A percentile compares a stretch with the other conserved stretches of the same genome.
These are phyloP conservation scores for sunflower (Helianthus annuus) DNA, from an alignment of 129 eudicot species.

Conservation along the genomic window DNA sequence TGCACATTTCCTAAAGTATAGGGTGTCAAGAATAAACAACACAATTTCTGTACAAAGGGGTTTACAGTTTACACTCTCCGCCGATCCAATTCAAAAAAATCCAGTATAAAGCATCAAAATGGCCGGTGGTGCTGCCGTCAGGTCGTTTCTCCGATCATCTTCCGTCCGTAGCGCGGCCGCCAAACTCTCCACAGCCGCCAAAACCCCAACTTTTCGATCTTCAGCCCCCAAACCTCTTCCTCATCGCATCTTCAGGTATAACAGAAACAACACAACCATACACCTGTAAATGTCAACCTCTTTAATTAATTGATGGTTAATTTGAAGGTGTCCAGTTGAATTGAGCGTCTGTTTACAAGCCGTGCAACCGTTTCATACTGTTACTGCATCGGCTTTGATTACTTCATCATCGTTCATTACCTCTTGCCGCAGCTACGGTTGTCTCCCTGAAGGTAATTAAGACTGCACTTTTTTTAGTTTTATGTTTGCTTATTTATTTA, in stretches of 20 bases:
- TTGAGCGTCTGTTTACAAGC: conserved; percentile 66
- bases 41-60: neutral
- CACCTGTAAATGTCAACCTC: neutral
- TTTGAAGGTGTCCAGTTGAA: conserved; percentile 67
- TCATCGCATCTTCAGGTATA: conserved; percentile 25
- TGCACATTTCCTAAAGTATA: no score
- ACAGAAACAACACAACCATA: neutral
- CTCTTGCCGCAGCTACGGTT: conserved; percentile 49
- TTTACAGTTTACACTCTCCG: neutral
- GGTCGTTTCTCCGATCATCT: conserved; percentile 19
- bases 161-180: conserved; percentile 24
- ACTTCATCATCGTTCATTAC: conserved; percentile 63
- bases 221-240: conserved; percentile 5
- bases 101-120: conserved; percentile 3
- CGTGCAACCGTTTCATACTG: conserved; percentile 69
- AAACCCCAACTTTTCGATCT: neutral
- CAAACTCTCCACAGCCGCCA: conserved; percentile 13
- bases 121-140: conserved; percentile 14
- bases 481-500: neutral
- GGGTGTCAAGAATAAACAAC: neutral
- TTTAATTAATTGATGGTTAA: neutral
- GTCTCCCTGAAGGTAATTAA: conserved; percentile 68
- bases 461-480: neutral
- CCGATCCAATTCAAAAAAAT: neutral
- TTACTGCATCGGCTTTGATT: conserved; percentile 76